Percentiles rank a stretch among this genome's conserved stretches.
Conservation (phyloP, 129 eudicot species). For the Helichrysum umbraculigerum region DNA sequence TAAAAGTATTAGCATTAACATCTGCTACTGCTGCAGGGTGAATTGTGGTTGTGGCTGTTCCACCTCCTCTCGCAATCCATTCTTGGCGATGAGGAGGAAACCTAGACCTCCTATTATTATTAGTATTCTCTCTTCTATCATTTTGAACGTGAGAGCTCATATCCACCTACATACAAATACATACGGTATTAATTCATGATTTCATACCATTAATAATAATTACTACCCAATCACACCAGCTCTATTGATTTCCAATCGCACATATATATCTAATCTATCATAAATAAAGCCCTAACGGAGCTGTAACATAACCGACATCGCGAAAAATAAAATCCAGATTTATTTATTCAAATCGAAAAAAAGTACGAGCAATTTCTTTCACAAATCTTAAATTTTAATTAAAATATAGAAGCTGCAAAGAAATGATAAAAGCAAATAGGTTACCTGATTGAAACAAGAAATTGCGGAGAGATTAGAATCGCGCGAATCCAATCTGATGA, state of each 20-base stretch:
- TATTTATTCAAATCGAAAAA: background rate
- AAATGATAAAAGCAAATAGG: background rate
- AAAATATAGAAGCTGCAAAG: background rate
- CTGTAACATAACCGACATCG: background rate
- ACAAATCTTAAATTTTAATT: too few relatives aligned
- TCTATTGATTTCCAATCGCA: background rate
- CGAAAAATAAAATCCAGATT: background rate
- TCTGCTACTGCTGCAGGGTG: slow-evolving; percentile 28
- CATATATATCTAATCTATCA: background rate
- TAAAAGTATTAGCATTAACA: slow-evolving; percentile 14
- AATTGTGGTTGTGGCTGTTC: slow-evolving; percentile 9
- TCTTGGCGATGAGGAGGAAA: slow-evolving; percentile 48
- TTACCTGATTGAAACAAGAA: slow-evolving; percentile 23
- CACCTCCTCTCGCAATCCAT: slow-evolving; percentile 76
- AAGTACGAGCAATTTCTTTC: background rate
- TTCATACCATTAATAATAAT: background rate
- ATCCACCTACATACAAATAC: slow-evolving; percentile 35
- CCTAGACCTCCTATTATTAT: slow-evolving; percentile 32
- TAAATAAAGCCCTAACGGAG: background rate
- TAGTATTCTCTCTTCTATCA: slow-evolving; percentile 48
- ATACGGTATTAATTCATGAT: background rate
- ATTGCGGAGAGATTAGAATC: slow-evolving; percentile 1
- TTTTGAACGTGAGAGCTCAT: slow-evolving; percentile 71
- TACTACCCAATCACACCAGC: background rate
- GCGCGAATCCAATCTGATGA: slow-evolving; percentile 11